Evolutionary conservation across 768 basidiomycete genomes (phyloP), one percentile per base, ranked within the genome.

Genomic region (Mycena kentingensis): DNA sequence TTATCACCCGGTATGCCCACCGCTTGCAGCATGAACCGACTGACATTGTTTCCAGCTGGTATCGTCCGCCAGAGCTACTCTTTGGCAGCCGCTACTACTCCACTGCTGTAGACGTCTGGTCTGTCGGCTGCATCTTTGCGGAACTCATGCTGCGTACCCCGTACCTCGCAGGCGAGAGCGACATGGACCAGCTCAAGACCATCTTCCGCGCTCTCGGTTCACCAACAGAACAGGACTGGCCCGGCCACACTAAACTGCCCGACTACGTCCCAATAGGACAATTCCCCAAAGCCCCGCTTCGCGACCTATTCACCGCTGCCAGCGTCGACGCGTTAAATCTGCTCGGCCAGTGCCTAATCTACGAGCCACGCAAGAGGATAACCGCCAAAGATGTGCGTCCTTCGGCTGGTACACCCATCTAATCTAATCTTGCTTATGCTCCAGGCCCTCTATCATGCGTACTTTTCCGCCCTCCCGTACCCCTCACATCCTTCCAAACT

Each of bases 181-280:
- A 98, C 68, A 88, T 99, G 82, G 96, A 97, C 69, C 97, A 99
- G 65, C 72, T 99, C 27, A 95, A 94, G 67, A 92, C 88, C 29
- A 95, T 85, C 46, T 98, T 97, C 67, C 85, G 89, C 39, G 97
- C 96, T 0, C 78, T 99, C 22, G 97, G 97, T 0, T 95, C 96
- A 8, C 97, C 97, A 1, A 90, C 93, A 0, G 97, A 98, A 66
- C 88, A 93, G 46, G 96, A 98, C 21, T 99, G 97, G 97, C 96
- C 95, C 2, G 93, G 93, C 8, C 90, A 97, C 70, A 88, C 84
- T 3, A 87, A 88, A 69, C 77, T 99, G 12, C 93, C 94, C 3
- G 90, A 96, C 70, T 97, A 93, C 65, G 79, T 95, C 2, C 78
- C 88, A 2, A 83, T 95, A 12, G 90, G 90, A 31, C 87, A 89